phyloP scores from a whole-genome alignment of 2,329 filamentous ascomycete genomes.

The Phyllosticta citrichinensis region DNA sequence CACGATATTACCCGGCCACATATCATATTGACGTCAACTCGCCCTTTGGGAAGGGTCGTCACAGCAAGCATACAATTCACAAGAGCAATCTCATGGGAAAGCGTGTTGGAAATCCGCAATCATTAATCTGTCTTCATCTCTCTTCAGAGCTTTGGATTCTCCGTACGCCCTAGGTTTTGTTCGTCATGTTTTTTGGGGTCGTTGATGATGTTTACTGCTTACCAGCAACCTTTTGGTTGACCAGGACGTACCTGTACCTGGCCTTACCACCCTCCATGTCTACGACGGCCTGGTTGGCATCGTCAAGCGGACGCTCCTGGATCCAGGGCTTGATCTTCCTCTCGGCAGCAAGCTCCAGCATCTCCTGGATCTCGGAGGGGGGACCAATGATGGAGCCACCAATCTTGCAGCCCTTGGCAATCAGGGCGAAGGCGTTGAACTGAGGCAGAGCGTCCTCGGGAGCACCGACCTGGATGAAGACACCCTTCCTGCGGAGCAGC shows the following conservation, averaged over 20 bases:
- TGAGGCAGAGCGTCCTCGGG: constrained; percentile 49
- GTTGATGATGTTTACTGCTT: neutral
- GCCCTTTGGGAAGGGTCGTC: neutral
- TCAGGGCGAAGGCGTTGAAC: constrained; percentile 48
- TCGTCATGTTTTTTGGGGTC: neutral
- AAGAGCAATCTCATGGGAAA: neutral
- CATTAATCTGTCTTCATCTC: neutral
- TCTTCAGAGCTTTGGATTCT: neutral
- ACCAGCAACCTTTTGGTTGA: constrained; percentile 21
- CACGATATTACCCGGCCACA: neutral
- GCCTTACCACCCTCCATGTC: constrained; percentile 49
- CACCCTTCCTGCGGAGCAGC: constrained; percentile 49
- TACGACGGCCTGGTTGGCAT: constrained; percentile 47
- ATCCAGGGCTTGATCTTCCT: constrained; percentile 52
- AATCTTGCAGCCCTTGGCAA: constrained; percentile 43
- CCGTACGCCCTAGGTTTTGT: neutral
- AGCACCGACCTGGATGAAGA: constrained; percentile 56
- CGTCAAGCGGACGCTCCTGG: constrained; percentile 48
- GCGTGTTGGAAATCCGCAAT: neutral
- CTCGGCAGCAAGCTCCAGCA: constrained; percentile 50
- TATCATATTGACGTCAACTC: neutral
- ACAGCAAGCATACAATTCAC: neutral
- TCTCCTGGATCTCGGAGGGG: constrained; percentile 50
- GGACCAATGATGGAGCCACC: constrained; percentile 39
- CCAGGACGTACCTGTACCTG: constrained; percentile 32